These are phyloP conservation scores for Coniella vitis DNA, from an alignment of 2,329 filamentous ascomycete genomes.

Conservation along the genomic window DNA sequence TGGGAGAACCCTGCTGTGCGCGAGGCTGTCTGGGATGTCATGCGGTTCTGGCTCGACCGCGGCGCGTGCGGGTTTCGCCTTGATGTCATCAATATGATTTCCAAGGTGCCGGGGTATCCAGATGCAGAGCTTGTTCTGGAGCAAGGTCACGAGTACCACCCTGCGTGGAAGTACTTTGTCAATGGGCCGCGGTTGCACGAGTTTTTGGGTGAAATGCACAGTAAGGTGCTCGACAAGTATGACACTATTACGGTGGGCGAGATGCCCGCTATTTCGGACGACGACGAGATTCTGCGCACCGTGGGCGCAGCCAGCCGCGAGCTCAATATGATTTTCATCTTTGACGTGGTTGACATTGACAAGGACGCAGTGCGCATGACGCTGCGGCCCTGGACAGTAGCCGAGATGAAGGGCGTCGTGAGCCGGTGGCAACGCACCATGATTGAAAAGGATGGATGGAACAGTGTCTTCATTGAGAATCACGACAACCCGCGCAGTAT, in stretches of 20 bases:
- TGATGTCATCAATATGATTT: conserved; percentile 16
- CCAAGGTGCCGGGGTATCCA: conserved; percentile 8
- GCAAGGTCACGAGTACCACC: conserved; percentile 7
- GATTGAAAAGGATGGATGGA: conserved; percentile 55
- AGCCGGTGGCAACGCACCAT: conserved; percentile 55
- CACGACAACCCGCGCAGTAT: conserved; percentile 59
- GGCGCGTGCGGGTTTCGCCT: conserved; percentile 62
- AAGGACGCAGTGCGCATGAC: conserved; percentile 12
- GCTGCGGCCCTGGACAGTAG: conserved; percentile 34
- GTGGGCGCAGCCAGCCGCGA: conserved; percentile 41
- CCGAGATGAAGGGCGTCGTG: conserved; percentile 45
- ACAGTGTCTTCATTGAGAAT: conserved; percentile 59
- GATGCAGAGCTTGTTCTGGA: conserved; percentile 10
- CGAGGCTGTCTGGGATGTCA: conserved; percentile 58
- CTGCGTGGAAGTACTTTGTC: conserved; percentile 6
- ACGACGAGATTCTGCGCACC: conserved; percentile 8
- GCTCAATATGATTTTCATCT: conserved; percentile 68
- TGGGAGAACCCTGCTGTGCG: conserved; percentile 65
- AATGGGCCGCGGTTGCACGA: conserved; percentile 16
- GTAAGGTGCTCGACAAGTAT: conserved; percentile 7
- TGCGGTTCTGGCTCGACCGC: conserved; percentile 68
- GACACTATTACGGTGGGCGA: conserved; percentile 15
- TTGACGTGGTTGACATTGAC: conserved; percentile 43
- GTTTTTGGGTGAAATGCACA: conserved; percentile 12
- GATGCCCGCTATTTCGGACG: conserved; percentile 12